Evolutionary conservation across 2,329 filamentous ascomycete species (phyloP).

Genomic region (Macrophomina phaseolina): DNA sequence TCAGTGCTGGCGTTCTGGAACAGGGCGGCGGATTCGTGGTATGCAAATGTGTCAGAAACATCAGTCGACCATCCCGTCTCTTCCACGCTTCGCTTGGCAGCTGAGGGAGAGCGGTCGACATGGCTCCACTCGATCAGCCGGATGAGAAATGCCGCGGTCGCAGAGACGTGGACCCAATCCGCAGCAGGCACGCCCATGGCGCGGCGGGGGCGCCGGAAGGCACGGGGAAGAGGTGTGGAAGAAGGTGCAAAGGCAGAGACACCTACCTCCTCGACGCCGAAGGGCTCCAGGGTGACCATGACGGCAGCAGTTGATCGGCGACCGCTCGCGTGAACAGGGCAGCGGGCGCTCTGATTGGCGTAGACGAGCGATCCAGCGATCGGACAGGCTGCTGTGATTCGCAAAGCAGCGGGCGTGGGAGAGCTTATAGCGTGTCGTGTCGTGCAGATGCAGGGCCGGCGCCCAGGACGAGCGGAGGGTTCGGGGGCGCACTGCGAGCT

Average conservation of each 20-base stretch:
- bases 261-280: conserved; percentile 25
- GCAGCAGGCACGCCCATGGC: neutral
- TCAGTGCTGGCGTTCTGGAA: neutral
- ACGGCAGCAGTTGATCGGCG: conserved; percentile 7
- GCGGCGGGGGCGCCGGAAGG: neutral
- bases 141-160: conserved; percentile 1
- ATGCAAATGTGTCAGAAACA: neutral
- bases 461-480: neutral
- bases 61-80: neutral
- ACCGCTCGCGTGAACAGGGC: conserved; percentile 13
- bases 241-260: neutral
- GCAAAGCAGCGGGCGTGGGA: neutral
- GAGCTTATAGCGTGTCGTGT: conserved; percentile 22
- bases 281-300: conserved; percentile 30
- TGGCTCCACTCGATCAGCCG: conserved; percentile 7
- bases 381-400: conserved; percentile 5
- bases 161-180: conserved; percentile 15
- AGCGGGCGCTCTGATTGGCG: conserved; percentile 18
- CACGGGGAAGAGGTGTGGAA: neutral
- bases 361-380: conserved; percentile 18
- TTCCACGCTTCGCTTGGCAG: neutral
- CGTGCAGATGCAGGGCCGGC: conserved; percentile 21
- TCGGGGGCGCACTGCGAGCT: neutral
- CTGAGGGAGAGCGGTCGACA: conserved; percentile 5
- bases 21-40: neutral